Percentiles rank a stretch among this genome's conserved stretches.
Evolutionary conservation across 2,329 filamentous ascomycete genomes (phyloP).

Genomic region (Cercospora zeina): DNA sequence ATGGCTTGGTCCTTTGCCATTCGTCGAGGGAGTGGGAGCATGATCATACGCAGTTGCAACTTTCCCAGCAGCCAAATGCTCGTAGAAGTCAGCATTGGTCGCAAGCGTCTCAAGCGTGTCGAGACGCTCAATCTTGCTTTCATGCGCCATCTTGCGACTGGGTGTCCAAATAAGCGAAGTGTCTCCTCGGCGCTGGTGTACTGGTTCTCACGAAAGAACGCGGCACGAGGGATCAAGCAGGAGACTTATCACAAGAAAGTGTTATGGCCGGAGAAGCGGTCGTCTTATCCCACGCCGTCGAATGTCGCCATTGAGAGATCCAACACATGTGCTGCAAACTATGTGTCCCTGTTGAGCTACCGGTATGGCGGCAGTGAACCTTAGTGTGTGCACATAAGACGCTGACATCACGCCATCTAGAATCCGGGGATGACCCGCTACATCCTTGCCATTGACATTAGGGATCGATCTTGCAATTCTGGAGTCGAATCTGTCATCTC

Average conservation of each 20-base stretch:
- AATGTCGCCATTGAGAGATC: conserved; percentile 1
- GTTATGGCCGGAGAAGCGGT: not conserved
- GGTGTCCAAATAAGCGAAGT: not conserved
- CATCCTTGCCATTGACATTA: not conserved
- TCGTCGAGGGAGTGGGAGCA: conserved; percentile 22
- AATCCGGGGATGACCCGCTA: conserved; percentile 21
- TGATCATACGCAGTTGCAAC: conserved; percentile 25
- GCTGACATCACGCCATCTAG: conserved; percentile 24
- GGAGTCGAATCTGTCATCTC: not conserved
- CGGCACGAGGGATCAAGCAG: not conserved
- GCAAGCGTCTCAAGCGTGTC: conserved; percentile 34
- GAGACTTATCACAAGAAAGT: not conserved
- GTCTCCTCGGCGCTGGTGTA: not conserved
- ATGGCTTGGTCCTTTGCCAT: conserved; percentile 18
- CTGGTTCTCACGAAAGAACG: not conserved
- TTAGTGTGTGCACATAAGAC: conserved; percentile 21
- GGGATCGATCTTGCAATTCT: not conserved
- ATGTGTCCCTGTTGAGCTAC: conserved; percentile 12
- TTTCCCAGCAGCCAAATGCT: conserved; percentile 35
- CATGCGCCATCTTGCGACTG: conserved; percentile 27
- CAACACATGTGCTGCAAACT: conserved; percentile 2
- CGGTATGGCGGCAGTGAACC: conserved; percentile 17
- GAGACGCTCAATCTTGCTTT: conserved; percentile 35
- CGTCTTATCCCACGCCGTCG: not conserved
- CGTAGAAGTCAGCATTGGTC: conserved; percentile 35